Conservation (phyloP, 495 filamentous ascomycete species). For the Penicillium lividum region DNA sequence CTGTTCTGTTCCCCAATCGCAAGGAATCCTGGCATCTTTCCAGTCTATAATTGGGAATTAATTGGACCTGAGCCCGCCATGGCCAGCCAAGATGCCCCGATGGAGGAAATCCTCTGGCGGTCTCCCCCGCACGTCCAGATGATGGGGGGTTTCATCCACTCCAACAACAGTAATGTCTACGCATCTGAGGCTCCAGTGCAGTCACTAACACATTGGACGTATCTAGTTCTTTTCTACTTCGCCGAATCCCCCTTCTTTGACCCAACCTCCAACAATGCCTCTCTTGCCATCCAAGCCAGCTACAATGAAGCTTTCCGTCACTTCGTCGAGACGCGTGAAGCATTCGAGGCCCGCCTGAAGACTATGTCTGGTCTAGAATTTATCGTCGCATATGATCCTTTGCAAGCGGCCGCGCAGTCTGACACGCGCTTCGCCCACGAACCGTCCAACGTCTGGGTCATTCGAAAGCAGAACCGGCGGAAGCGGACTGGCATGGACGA, state of each 20-base stretch:
- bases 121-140: conserved; percentile 58
- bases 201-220: neutral
- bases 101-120: conserved; percentile 81
- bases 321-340: conserved; percentile 66
- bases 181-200: conserved; percentile 12
- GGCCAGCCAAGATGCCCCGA: conserved; percentile 55
- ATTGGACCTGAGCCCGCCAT: conserved; percentile 25
- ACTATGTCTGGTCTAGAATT: conserved; percentile 84
- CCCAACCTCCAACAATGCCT: conserved; percentile 80
- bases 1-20: too few relatives aligned
- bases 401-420: conserved; percentile 61
- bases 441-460: conserved; percentile 78
- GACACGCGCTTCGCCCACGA: conserved; percentile 56
- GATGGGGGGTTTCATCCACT: conserved; percentile 57
- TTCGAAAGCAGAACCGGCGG: conserved; percentile 81
- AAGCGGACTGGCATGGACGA: conserved; percentile 60
- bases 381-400: conserved; percentile 72
- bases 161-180: conserved; percentile 46
- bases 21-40: neutral
- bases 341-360: conserved; percentile 74
- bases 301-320: conserved; percentile 68
- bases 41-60: neutral
- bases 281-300: conserved; percentile 71
- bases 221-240: conserved; percentile 82
- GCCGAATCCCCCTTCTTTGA: conserved; percentile 90